Base-by-base conservation (phyloP, 768 basidiomycete species). In the Mycena capillaripes region DNA sequence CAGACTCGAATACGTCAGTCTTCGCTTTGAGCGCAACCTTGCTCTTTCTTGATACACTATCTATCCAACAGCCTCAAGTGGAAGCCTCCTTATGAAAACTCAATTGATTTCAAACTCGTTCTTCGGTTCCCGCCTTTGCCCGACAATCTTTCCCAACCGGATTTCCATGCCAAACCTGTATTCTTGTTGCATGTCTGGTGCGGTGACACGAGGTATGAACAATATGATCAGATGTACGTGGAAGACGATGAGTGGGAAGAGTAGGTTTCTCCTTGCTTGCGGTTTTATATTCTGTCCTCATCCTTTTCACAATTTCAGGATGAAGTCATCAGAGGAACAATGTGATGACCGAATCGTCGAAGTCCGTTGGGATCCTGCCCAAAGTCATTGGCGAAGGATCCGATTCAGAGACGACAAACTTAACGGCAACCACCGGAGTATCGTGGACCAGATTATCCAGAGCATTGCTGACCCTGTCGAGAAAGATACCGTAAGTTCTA, bases 11-110 rank as follows among this genome's bases (percentile, higher is more conserved):
- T 73, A 96, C 99, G 97, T 98, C 71, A 76, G 91, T 82, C 14
- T 29, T 25, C n/a, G 23, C 48, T n/a, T 19, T 5, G 40, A 14
- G 55, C 30, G 19, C n/a, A n/a, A 17, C 44, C 29, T n/a, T 46
- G 7, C 21, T 42, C 27, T n/a, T n/a, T n/a, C n/a, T 69, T 57
- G 4, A 48, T 14, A 23, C 9, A 48, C n/a, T n/a, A 48, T 70
- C 72, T 57, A 74, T 56, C 21, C 38, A 62, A 34, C 75, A 99
- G 97, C 73, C 82, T 99, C 78, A 99, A 99, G 82, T 99, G 98
- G 98, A 99, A 99, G 81, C 97, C 97, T 1, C 97, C 98, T 0
- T 95, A 93, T 2, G 97, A 99, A 79, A 99, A 99, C 80, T 97
- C 97, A 2, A 93, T 99, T 77, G 98, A 99, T 82, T 99, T 99